Base-by-base conservation (phyloP, 2,329 filamentous ascomycete species). In the Malbranchea cinnamomea region DNA sequence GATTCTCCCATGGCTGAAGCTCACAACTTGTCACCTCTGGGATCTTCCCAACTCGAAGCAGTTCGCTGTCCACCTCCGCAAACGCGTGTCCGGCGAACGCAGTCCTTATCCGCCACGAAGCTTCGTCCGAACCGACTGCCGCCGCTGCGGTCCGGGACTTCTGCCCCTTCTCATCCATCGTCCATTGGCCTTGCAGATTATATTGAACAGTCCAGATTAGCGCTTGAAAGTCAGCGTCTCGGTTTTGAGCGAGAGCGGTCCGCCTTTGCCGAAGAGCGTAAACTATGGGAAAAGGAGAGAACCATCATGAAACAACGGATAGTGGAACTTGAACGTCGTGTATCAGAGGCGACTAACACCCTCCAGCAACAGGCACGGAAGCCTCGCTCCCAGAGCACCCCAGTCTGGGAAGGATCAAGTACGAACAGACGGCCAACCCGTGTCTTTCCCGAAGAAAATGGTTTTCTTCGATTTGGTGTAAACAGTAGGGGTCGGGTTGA, bases 321-420 rank as follows among this genome's bases (percentile, higher is more conserved):
- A 30, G 39, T 44, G 5, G 53, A 60, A 34, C 36, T 62, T 23
- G 57, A 62, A 39, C 42, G 42, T 10, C 38, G 44, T 23, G 26
- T 54, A 26, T 49, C 45, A 32, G 41, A 36, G 29, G 33, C 19
- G 10, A 22, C 9, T 20, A 26, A 22, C 21, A 18, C 32, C 10
- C 8, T 21, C 15, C 14, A 10, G 9, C 6, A 15, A 12, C 13
- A 28, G 16, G 16, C 23, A n/a, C 13, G 23, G 12, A 12, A 24
- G 4, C 12, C 24, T 25, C 28, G 22, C n/a, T 12, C 26, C 17
- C 6, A n/a, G 19, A 23, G 13, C 9, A 8, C 20, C 1, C n/a
- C 17, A n/a, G 50, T 61, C 27, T 62, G 59, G 59, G 52, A 59
- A 41, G 56, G 56, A 11, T 50, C 57, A 23, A 57, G 53, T 38